Evolutionary conservation across 352 stramenopile species (phyloP).

Genomic region (Globisporangium acanthophoron): DNA sequence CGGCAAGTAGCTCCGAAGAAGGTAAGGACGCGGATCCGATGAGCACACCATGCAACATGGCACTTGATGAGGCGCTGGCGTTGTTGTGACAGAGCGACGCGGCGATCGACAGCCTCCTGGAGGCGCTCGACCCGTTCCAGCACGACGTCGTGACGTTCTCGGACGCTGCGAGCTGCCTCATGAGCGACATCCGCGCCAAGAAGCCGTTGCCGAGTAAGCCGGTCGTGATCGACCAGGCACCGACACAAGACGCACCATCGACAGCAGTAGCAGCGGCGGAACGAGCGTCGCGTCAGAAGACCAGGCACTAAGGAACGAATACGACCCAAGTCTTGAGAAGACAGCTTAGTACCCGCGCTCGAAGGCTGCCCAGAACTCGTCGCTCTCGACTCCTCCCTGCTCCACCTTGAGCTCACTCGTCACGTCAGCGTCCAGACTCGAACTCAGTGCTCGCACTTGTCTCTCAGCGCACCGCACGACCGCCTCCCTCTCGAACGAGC

Average conservation of each 20-base stretch:
- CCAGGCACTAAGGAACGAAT: too few species aligned
- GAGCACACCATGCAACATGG: background rate
- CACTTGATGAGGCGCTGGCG: background rate
- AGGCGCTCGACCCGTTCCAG: slow-evolving; percentile 52
- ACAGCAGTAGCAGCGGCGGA: background rate
- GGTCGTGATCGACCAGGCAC: background rate
- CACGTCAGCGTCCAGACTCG: background rate
- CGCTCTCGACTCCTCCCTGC: slow-evolving; percentile 31
- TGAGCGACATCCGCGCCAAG: slow-evolving; percentile 28
- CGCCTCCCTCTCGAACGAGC: slow-evolving; percentile 2
- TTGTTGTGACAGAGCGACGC: slow-evolving; percentile 22
- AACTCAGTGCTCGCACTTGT: background rate
- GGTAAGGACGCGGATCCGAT: slow-evolving; percentile 8
- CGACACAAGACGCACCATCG: background rate
- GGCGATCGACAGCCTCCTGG: slow-evolving; percentile 35
- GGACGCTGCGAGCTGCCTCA: slow-evolving; percentile 34
- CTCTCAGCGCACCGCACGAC: slow-evolving; percentile 18
- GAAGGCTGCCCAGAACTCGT: slow-evolving; percentile 57
- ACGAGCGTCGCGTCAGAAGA: background rate
- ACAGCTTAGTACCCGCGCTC: slow-evolving; percentile 45
- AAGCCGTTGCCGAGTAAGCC: slow-evolving; percentile 14
- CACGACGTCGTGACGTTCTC: slow-evolving; percentile 80
- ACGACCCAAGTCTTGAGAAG: background rate
- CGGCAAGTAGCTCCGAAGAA: slow-evolving; percentile 32
- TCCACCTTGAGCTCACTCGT: slow-evolving; percentile 14